Base-by-base conservation (phyloP, 2,329 filamentous ascomycete species). In the Aspergillus tubingensis region DNA sequence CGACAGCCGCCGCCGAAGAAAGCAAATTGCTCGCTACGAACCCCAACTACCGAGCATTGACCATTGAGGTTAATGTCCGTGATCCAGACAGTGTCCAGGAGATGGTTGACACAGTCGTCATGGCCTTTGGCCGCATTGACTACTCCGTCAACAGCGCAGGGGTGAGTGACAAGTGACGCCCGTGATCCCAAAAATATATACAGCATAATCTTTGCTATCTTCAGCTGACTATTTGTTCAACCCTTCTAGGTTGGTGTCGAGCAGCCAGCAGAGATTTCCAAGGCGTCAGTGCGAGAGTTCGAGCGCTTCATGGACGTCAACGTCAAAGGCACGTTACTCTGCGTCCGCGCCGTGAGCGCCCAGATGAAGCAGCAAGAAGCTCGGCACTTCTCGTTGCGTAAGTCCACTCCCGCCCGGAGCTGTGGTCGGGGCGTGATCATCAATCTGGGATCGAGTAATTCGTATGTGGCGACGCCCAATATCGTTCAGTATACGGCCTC, bases 251-350 rank as follows among this genome's bases (percentile, higher is more conserved):
- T 60, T 27, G 60, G 53, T 10, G 30, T 58, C 13, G 50, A 21
- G 36, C 27, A 30, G 19, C 43, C 50, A 23, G 39, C 10, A 13
- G n/a, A 23, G 36, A 23, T 62, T 27, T 19, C 51, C 2, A 57
- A 55, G 10, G 39, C 59, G 2, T 55, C 54, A 15, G 27, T 47
- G 19, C 67, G 69, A 5, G 66, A 78, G 54, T 80, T 73, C 63
- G 68, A 75, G 57, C 74, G 71, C 38, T 60, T 76, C 8, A 70
- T 74, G 2, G 64, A 72, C 21, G 73, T 76, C 7, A 82, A 80
- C 58, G 61, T 76, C 11, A 75, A 71, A 11, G 77, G 77, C 4
- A 76, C 77, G 1, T 74, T 80, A 25, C 71, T 77, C 30, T 73
- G 76, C 53, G 75, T 76, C 2, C 73, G 77, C 10, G 74, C 78